Percentiles rank a stretch among this genome's conserved stretches.
These are phyloP conservation scores for barley (Hordeum vulgare) DNA, from an alignment of 176 grass and related monocot species.

Conservation along the genomic window MorexV3_pseudomolecules_assembly NC_058520.1:543383422-543383921, in stretches of 20 bases:
- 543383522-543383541: not conserved
- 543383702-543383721: not conserved
- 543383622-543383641: not conserved
- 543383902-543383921: not conserved
- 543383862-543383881: slow-evolving; percentile 67
- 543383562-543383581: not conserved
- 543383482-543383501: not conserved
- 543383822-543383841: slow-evolving; percentile 38
- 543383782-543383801: slow-evolving; percentile 55
- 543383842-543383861: slow-evolving; percentile 38
- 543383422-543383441: not conserved
- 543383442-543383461: not conserved
- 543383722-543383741: not conserved
- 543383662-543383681: not conserved
- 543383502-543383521: not conserved
- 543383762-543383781: slow-evolving; percentile 34
- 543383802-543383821: slow-evolving; percentile 50
- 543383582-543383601: not conserved
- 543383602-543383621: not conserved
- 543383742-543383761: not conserved
- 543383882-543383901: slow-evolving; percentile 13
- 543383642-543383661: not conserved
- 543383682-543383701: not conserved
- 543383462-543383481: not conserved
- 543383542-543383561: not conserved